Percentiles rank a stretch among this genome's conserved stretches.
These are phyloP conservation scores for Cladophialophora carrionii DNA, from an alignment of 2,329 filamentous ascomycete species.

Conservation along the genomic window DNA sequence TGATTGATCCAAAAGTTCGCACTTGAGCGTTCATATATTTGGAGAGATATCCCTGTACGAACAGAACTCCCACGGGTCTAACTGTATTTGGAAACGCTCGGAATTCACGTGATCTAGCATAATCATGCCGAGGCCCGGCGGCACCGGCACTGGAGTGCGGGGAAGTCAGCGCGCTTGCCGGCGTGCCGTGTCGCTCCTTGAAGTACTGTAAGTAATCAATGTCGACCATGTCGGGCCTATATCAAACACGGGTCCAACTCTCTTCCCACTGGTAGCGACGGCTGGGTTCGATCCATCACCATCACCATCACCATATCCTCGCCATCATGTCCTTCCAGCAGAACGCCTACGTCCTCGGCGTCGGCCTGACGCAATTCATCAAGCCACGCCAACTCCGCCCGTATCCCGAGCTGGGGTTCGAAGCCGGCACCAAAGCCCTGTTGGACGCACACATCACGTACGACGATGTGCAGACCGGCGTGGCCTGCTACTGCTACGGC, in stretches of 20 bases:
- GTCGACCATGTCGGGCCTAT: background rate
- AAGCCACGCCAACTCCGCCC: conserved; percentile 41
- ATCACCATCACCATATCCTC: background rate
- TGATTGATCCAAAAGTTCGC: background rate
- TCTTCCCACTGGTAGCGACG: background rate
- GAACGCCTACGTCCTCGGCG: conserved; percentile 85
- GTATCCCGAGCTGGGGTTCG: conserved; percentile 43
- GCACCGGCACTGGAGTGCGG: background rate
- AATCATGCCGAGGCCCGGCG: background rate
- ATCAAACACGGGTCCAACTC: background rate
- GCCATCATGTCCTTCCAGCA: conserved; percentile 46
- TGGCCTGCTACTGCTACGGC: conserved; percentile 97
- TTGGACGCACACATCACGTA: conserved; percentile 88
- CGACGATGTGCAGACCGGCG: conserved; percentile 90
- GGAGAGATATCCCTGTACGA: background rate
- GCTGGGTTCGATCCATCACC: conserved; percentile 6
- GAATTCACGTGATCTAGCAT: too few relatives aligned
- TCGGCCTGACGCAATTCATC: conserved; percentile 99
- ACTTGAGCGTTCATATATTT: background rate
- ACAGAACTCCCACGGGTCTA: background rate
- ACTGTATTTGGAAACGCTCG: too few relatives aligned
- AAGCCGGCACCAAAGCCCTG: conserved; percentile 43
- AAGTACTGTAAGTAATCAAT: background rate
- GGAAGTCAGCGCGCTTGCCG: background rate
- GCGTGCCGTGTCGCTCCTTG: background rate